phyloP scores from a whole-genome alignment of 805 yeast genomes.

The Wickerhamomyces chaumierensis region DNA sequence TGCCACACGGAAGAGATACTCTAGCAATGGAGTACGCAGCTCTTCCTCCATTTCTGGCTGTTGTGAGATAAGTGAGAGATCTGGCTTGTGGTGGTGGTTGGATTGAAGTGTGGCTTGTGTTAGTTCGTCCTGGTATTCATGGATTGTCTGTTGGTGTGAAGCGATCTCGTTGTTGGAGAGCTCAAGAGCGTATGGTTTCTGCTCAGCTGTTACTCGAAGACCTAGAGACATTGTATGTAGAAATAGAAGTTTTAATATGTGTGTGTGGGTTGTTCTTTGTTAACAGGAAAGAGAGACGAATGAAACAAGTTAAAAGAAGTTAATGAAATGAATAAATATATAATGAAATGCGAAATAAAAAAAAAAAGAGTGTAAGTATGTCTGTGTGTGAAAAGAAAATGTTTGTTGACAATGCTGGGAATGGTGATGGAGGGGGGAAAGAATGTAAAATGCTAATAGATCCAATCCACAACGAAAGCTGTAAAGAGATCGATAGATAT shows the following conservation, averaged over 20 bases:
- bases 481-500: too few species aligned
- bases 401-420: too few species aligned
- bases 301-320: background rate
- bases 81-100: constrained; percentile 34
- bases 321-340: background rate
- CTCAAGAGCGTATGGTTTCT: constrained; percentile 38
- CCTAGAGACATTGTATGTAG: constrained; percentile 17
- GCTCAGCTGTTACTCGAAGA: constrained; percentile 29
- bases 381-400: too few species aligned
- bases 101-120: constrained; percentile 26
- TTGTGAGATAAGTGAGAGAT: constrained; percentile 56
- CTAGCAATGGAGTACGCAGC: constrained; percentile 65
- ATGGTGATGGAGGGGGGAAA: too few species aligned
- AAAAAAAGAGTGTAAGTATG: too few species aligned
- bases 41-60: constrained; percentile 80
- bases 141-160: constrained; percentile 31
- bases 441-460: too few species aligned
- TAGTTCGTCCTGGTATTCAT: constrained; percentile 45
- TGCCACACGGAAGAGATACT: constrained; percentile 67
- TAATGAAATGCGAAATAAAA: too few species aligned
- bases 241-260: background rate
- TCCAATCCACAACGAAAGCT: too few species aligned
- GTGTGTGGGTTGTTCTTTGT: constrained; percentile 1
- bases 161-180: constrained; percentile 38
- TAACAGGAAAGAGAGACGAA: background rate